Conservation (phyloP, 805 yeast species). For the Yarrowia sp. region DNA sequence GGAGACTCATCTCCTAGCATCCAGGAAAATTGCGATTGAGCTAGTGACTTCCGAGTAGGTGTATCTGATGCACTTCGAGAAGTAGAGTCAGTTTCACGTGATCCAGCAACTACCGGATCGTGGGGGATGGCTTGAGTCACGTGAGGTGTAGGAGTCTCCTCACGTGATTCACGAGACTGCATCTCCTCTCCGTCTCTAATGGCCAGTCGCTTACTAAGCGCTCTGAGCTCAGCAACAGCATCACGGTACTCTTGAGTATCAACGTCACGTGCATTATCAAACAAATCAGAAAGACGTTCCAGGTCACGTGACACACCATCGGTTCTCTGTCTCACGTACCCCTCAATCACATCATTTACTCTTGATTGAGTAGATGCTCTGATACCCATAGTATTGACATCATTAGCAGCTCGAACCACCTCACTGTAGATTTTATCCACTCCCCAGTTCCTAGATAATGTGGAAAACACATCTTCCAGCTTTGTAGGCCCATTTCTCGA, state of each 20-base stretch:
- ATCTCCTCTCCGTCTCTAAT: background rate
- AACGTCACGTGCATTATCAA: slow-evolving; percentile 10
- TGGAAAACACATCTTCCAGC: slow-evolving; percentile 24
- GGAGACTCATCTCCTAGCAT: slow-evolving; percentile 31
- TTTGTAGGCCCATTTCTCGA: background rate
- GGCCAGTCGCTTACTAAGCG: slow-evolving; percentile 13
- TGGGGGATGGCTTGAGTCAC: background rate
- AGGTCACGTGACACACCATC: slow-evolving; percentile 8
- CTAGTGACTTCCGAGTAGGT: slow-evolving; percentile 32
- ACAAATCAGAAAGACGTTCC: background rate
- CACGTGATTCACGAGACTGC: background rate
- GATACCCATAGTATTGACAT: slow-evolving; percentile 21
- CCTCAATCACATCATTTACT: slow-evolving; percentile 10
- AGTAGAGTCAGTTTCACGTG: background rate
- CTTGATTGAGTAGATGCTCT: slow-evolving; percentile 1
- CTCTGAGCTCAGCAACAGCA: background rate
- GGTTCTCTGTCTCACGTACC: slow-evolving; percentile 3
- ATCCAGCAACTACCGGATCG: background rate
- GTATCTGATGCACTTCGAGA: slow-evolving; percentile 12
- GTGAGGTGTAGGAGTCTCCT: background rate
- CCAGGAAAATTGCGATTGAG: slow-evolving; percentile 36
- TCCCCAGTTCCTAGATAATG: slow-evolving; percentile 31
- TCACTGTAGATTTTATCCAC: slow-evolving; percentile 29
- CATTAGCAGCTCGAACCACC: slow-evolving; percentile 29
- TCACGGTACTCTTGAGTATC: background rate